Base-by-base conservation (phyloP, 139 green algal species). In the Dunaliella primolecta region DNA sequence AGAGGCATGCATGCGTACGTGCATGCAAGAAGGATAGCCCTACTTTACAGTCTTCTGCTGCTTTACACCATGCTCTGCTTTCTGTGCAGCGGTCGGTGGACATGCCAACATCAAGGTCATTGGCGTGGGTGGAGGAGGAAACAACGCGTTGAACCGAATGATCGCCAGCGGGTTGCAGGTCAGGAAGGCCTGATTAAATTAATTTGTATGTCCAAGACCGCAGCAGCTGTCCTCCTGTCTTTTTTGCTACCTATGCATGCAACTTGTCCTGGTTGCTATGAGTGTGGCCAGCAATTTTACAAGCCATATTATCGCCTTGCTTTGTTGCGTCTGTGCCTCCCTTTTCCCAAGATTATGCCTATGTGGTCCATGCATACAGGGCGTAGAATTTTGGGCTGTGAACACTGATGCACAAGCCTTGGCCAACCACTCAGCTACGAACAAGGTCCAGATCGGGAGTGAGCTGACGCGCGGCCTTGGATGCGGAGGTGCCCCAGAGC, bases 71-170 rank as follows among this genome's bases (percentile, higher is more conserved):
- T 25, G 27, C 70, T 77, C 70, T 25, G 70, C 70, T 29, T 2
- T 25, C 32, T 25, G 27, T 29, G 2, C 78, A 11, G 36, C 78
- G 3, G 37, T 83, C 24, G 80, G 80, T 24, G 93, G 93, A 3
- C 89, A 96, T 35, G 95, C 96, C 1, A 70, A 84, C 46, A 97
- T 99, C 89, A 98, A 98, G 88, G 96, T 99, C 36, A 95, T 98
- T 38, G 96, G 95, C 35, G 95, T 97, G 1, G 97, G 97, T 33
- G 97, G 97, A 56, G 97, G 97, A 32, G 97, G 97, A 38, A 93
- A 94, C 71, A 99, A 99, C 84, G 97, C 97, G 0, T 90, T 99
- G 2, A 99, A 99, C 89, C 92, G 96, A n/a, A 99, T 99, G 97
- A 95, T 99, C 70, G 88, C 83, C 37, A 94, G 87, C 38, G 96